A percentile compares a stretch with the other conserved stretches of the same genome.
Evolutionary conservation across 2,329 filamentous ascomycete species (phyloP).

Genomic region (Fusarium agapanthi): DNA sequence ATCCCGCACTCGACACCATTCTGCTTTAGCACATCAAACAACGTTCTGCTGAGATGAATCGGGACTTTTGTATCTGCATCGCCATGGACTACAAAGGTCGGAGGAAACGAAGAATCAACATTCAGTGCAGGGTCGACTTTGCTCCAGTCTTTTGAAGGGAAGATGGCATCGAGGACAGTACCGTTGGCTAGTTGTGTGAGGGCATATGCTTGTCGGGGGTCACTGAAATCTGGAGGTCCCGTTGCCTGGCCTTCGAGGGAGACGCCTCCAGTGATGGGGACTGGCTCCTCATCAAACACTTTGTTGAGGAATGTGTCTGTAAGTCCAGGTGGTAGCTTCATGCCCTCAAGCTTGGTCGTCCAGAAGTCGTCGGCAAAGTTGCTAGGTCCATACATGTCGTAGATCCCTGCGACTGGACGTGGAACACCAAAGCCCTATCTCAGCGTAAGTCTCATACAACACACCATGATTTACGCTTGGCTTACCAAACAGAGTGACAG

Average conservation of each 20-base stretch:
- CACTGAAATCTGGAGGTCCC: background rate
- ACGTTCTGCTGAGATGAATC: background rate
- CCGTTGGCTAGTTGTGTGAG: background rate
- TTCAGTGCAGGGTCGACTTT: background rate
- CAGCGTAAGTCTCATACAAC: rapidly evolving
- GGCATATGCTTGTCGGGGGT: background rate
- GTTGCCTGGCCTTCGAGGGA: background rate
- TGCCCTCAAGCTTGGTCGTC: background rate
- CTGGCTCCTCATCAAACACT: background rate
- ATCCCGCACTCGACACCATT: background rate
- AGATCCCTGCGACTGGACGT: background rate
- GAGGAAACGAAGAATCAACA: background rate
- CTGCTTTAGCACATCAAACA: background rate
- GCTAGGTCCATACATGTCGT: background rate
- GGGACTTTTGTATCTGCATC: background rate
- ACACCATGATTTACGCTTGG: rapidly evolving
- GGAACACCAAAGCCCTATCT: background rate
- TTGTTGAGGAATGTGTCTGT: background rate
- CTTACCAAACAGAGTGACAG: background rate
- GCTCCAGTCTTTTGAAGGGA: background rate
- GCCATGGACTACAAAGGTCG: background rate
- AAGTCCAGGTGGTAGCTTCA: background rate
- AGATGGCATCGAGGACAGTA: background rate
- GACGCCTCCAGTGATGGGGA: background rate
- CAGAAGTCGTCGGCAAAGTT: background rate